phyloP scores from a whole-genome alignment of 2,329 filamentous ascomycete species.

The Nigrospora oryzae region DNA sequence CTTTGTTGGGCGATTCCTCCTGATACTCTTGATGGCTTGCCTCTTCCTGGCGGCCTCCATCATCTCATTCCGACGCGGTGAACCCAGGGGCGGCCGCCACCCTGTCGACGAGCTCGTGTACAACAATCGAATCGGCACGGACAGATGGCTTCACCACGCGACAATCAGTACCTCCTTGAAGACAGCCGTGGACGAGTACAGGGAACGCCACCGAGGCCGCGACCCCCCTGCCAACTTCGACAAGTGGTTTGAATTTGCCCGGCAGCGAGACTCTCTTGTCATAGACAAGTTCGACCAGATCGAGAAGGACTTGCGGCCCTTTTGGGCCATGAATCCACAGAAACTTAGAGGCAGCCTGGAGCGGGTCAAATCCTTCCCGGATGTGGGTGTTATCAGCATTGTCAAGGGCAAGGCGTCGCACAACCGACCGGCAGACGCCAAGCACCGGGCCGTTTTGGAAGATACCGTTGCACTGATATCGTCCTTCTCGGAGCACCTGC shows the following conservation, averaged over 20 bases:
- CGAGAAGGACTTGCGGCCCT: conserved; percentile 64
- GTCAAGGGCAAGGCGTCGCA: conserved; percentile 50
- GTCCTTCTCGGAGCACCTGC: conserved; percentile 62
- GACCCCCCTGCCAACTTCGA: conserved; percentile 75
- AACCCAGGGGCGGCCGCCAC: conserved; percentile 23
- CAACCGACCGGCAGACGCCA: conserved; percentile 22
- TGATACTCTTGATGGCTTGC: conserved; percentile 28
- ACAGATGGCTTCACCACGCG: conserved; percentile 40
- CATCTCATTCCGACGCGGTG: conserved; percentile 23
- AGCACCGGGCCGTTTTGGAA: conserved; percentile 27
- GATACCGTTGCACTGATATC: conserved; percentile 58
- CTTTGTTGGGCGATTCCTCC: conserved; percentile 29
- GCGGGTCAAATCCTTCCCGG: conserved; percentile 28
- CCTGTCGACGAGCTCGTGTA: conserved; percentile 42
- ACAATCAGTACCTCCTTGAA: conserved; percentile 36
- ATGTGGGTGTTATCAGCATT: conserved; percentile 46
- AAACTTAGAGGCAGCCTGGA: conserved; percentile 54
- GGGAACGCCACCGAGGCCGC: conserved; percentile 49
- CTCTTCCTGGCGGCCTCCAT: conserved; percentile 28
- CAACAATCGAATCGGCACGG: conserved; percentile 33
- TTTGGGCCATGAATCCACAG: conserved; percentile 64
- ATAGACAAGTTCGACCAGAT: conserved; percentile 80
- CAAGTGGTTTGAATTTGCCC: conserved; percentile 75
- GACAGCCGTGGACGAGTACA: conserved; percentile 39
- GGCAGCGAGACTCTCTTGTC: conserved; percentile 56